Evolutionary conservation across 2,329 filamentous ascomycete genomes (phyloP).

Genomic region (Fusarium sp.): DNA sequence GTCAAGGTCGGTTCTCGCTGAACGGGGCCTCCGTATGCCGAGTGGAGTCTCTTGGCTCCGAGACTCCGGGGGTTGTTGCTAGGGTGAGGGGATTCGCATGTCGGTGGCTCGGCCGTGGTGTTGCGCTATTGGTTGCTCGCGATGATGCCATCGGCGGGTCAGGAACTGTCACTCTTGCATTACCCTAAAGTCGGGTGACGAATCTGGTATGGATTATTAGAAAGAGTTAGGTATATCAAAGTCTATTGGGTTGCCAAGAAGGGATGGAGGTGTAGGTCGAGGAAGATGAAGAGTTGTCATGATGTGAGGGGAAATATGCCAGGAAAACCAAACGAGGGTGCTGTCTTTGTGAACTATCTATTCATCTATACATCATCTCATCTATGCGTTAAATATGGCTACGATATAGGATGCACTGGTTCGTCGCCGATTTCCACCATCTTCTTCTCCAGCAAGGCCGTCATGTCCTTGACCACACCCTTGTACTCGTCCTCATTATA

Average conservation of each 20-base stretch:
- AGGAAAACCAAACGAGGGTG: too few species aligned
- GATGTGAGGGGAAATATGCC: neutral
- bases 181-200: neutral
- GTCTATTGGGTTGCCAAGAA: neutral
- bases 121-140: constrained; percentile 15
- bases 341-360: neutral
- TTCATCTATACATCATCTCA: neutral
- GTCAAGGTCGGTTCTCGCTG: constrained; percentile 32
- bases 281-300: neutral
- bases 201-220: neutral
- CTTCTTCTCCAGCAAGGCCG: constrained; percentile 60
- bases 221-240: neutral
- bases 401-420: constrained; percentile 49
- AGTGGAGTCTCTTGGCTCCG: neutral
- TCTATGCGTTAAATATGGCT: neutral
- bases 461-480: constrained; percentile 59
- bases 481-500: constrained; percentile 58
- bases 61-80: neutral
- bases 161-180: neutral
- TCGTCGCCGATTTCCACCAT: constrained; percentile 68
- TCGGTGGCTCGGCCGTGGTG: constrained; percentile 24
- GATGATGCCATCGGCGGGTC: neutral
- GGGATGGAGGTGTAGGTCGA: neutral
- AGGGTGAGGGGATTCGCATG: constrained; percentile 19
- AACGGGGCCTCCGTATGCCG: neutral